These are phyloP conservation scores for Taphrina deformans DNA, from an alignment of 1,139 yeast species.

Conservation along the genomic window DNA sequence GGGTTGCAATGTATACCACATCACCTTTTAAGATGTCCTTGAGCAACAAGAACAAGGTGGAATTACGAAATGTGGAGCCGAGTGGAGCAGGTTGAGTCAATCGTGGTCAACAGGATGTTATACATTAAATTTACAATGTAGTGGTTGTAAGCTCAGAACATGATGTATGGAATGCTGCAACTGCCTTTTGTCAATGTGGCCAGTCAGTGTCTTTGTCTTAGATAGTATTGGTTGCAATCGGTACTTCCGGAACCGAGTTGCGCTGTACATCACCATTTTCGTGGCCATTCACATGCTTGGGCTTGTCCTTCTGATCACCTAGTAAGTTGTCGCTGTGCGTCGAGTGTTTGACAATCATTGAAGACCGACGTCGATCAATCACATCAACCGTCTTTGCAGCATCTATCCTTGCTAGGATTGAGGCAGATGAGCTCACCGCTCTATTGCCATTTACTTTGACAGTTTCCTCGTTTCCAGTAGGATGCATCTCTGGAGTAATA, in stretches of 20 bases:
- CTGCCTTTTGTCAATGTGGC: no score
- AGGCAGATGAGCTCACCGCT: constrained; percentile 1
- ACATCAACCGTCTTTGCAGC: constrained; percentile 2
- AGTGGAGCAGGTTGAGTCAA: neutral
- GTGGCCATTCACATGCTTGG: neutral
- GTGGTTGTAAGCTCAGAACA: no score
- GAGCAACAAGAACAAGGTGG: neutral
- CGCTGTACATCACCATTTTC: neutral
- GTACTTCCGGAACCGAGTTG: neutral
- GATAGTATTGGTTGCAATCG: neutral
- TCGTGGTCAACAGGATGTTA: neutral
- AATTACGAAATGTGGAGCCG: neutral
- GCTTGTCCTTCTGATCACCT: neutral
- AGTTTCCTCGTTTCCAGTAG: neutral
- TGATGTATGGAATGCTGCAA: no score
- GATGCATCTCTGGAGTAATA: no score
- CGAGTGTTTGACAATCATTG: neutral
- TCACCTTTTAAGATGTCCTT: no score
- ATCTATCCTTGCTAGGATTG: constrained; percentile 6
- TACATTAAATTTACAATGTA: neutral
- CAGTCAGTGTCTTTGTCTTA: no score
- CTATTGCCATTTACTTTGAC: neutral
- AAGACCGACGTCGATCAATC: constrained; percentile 2
- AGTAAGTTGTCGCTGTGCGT: neutral
- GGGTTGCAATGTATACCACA: no score